These are phyloP conservation scores for Chenopodium quinoa DNA, from an alignment of 148 eudicot genomes.

Conservation along the genomic window DNA sequence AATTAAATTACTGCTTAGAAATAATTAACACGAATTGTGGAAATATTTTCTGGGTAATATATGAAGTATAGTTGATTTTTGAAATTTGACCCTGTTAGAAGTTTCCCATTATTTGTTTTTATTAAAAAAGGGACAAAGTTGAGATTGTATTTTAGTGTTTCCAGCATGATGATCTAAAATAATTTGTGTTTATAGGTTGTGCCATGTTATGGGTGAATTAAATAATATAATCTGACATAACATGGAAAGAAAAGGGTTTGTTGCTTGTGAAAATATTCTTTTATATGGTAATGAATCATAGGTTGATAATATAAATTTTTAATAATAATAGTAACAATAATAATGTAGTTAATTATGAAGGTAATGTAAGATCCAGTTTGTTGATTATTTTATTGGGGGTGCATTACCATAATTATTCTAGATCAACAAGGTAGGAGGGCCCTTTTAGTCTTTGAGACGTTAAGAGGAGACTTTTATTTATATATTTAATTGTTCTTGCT, in stretches of 20 bases:
- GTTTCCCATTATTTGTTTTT: background rate
- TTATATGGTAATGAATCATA: background rate
- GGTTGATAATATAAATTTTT: background rate
- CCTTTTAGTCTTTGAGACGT: conserved; percentile 7
- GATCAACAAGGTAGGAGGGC: conserved; percentile 9
- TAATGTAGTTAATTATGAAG: background rate
- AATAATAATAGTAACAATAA: background rate
- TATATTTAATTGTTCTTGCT: background rate
- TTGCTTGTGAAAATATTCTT: conserved; percentile 5
- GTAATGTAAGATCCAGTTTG: conserved; percentile 14
- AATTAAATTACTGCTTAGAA: too few species aligned
- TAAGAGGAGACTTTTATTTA: background rate
- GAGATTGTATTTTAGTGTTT: background rate
- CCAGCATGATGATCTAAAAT: background rate
- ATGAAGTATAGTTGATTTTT: background rate
- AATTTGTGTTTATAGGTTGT: background rate
- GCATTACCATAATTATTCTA: background rate
- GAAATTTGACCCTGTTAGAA: background rate
- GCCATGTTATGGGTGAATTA: conserved; percentile 10
- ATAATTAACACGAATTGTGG: background rate
- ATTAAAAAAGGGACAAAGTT: background rate
- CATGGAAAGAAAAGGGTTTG: conserved; percentile 9
- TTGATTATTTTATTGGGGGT: conserved; percentile 6
- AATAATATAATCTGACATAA: background rate
- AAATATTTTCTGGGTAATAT: background rate